Base-by-base conservation (phyloP, 768 basidiomycete species). In the Lactarius indigo region DNA sequence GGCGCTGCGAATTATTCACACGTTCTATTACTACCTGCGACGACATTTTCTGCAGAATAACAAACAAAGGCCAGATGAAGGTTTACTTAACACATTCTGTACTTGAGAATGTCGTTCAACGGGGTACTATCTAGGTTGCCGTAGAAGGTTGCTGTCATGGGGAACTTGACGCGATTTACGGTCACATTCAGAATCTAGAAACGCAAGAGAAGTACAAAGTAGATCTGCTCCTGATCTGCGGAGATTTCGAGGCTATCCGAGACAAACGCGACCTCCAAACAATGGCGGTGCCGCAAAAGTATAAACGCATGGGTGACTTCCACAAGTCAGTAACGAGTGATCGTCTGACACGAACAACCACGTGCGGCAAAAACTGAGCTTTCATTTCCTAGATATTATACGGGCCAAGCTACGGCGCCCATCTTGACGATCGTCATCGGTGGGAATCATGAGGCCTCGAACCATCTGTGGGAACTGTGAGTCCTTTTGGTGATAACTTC, bases 111-210 rank as follows among this genome's bases (percentile, higher is more conserved):
- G 18, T 44, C 39, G 23, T 42, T 68, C 23, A 64, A 12, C 50
- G 28, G 62, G 5, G 26, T 59, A 23, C 26, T 17, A 20, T 18
- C 52, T 57, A 94, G 88, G 82, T 98, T 70, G 96, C 95, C 8
- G 82, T 98, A 31, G 87, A 97, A 80, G 96, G 96, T 3, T 98
- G 97, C 80, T 95, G 92, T 71, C 97, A 99, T 75, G 97, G 97
- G 39, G 85, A 89, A 68, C 85, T 97, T n/a, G 90, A 93, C 75
- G 83, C 84, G 12, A 96, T 96, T 61, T 98, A 98, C 78, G 74
- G 77, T 12, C 84, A 88, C 39, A 85, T 98, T 62, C 78, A 76
- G 3, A 71, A 78, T 15, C 84, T 94, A 35, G 91, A 97, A 73
- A 68, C 73, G 2, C 77, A 77, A 67, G 83, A 91, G 71, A 75